Evolutionary conservation across 1,284 basidiomycete species (phyloP).

Genomic region (Thecaphora thlaspeos): DNA sequence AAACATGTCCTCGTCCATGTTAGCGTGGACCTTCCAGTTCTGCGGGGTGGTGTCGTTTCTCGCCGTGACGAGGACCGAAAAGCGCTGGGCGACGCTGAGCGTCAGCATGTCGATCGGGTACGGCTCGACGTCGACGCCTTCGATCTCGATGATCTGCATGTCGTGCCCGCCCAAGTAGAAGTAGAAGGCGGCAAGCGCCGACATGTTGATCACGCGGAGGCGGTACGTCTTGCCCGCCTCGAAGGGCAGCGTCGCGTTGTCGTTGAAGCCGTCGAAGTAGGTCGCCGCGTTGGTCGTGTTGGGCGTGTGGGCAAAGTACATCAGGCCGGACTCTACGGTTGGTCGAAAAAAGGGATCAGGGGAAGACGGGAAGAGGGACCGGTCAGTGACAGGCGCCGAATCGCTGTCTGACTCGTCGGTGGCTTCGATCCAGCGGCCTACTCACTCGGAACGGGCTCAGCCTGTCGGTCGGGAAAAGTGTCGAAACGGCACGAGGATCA

Average conservation of each 20-base stretch:
- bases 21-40: conserved; percentile 86
- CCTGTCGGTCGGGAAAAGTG: too few relatives aligned
- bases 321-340: conserved; percentile 75
- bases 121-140: conserved; percentile 38
- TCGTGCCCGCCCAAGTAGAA: conserved; percentile 37
- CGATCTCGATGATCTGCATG: conserved; percentile 46
- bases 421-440: too few relatives aligned
- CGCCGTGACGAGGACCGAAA: conserved; percentile 58
- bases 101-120: conserved; percentile 23
- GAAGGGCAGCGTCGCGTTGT: conserved; percentile 74
- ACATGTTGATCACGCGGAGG: conserved; percentile 64
- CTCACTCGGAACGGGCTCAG: too few relatives aligned
- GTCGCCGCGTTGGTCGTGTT: conserved; percentile 57
- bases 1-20: conserved; percentile 71
- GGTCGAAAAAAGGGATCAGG: conserved; percentile 58
- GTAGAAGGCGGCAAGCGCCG: conserved; percentile 51
- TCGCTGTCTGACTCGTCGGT: too few relatives aligned
- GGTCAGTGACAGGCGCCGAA: too few relatives aligned
- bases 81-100: conserved; percentile 41
- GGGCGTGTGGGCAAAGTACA: conserved; percentile 73
- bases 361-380: too few relatives aligned
- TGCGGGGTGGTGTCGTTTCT: conserved; percentile 72
- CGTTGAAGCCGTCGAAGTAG: conserved; percentile 62
- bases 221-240: conserved; percentile 61
- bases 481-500: too few relatives aligned